These are phyloP conservation scores for Blepharisma undulans DNA, from an alignment of 169 alveolate species.

Conservation along the genomic window DNA sequence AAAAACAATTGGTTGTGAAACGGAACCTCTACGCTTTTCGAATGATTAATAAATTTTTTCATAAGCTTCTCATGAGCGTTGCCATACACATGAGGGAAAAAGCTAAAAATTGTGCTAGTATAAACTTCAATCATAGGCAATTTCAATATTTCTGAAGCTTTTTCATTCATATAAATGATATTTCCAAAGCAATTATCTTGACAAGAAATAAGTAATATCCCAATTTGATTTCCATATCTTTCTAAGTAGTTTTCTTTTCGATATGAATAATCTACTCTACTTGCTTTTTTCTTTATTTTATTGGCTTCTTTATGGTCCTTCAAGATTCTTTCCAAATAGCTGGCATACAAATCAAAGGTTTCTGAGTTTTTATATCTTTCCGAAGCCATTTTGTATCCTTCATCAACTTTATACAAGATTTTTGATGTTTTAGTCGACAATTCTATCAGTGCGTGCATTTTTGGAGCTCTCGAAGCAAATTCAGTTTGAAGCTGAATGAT, in stretches of 20 bases:
- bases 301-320: neutral
- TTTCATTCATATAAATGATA: conserved; percentile 4
- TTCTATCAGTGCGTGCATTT: neutral
- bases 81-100: neutral
- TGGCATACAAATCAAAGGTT: neutral
- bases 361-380: neutral
- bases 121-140: neutral
- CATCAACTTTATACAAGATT: neutral
- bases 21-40: neutral
- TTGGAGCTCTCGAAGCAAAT: neutral
- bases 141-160: neutral
- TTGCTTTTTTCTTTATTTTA: neutral
- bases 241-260: neutral
- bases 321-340: neutral
- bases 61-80: neutral
- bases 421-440: neutral
- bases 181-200: neutral
- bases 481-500: neutral
- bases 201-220: neutral
- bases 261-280: neutral
- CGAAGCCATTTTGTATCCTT: neutral
- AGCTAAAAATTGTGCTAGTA: neutral
- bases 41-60: neutral
- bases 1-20: neutral
- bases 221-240: neutral